Percentiles rank a stretch among this genome's conserved stretches.
Conservation (phyloP, 352 stramenopile species). For the Globisporangium nunn region DNA sequence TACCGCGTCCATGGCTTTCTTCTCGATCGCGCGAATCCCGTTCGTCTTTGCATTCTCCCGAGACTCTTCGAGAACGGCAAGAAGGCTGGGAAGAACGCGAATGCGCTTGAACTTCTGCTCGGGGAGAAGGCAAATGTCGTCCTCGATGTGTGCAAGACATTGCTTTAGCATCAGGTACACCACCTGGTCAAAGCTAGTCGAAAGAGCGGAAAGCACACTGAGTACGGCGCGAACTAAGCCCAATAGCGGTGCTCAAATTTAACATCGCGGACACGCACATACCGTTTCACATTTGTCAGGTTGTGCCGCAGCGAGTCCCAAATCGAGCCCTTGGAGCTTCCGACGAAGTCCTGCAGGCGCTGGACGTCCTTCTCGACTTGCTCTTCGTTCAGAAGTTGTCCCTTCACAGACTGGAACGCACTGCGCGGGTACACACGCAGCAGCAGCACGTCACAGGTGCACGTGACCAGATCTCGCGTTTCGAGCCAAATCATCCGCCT, state of each 20-base stretch:
- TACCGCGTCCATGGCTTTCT: constrained; percentile 53
- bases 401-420: constrained; percentile 41
- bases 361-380: constrained; percentile 46
- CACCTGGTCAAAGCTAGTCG: constrained; percentile 50
- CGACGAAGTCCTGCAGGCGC: constrained; percentile 58
- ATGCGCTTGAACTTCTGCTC: constrained; percentile 45
- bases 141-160: constrained; percentile 37
- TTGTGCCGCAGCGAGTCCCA: constrained; percentile 57
- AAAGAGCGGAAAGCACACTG: constrained; percentile 1
- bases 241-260: background rate
- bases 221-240: background rate
- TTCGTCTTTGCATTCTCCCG: constrained; percentile 15
- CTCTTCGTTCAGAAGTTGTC: constrained; percentile 28
- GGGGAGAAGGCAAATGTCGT: constrained; percentile 24
- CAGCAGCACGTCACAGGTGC: background rate
- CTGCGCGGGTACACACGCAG: constrained; percentile 11
- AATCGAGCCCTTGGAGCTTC: constrained; percentile 47
- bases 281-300: constrained; percentile 64
- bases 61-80: constrained; percentile 36
- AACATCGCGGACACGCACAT: background rate
- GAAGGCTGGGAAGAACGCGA: constrained; percentile 35
- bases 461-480: background rate
- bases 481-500: background rate
- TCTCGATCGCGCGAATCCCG: constrained; percentile 27
- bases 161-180: constrained; percentile 49